phyloP scores from a whole-genome alignment of 805 yeast genomes.

The Pichia scutulata region DNA sequence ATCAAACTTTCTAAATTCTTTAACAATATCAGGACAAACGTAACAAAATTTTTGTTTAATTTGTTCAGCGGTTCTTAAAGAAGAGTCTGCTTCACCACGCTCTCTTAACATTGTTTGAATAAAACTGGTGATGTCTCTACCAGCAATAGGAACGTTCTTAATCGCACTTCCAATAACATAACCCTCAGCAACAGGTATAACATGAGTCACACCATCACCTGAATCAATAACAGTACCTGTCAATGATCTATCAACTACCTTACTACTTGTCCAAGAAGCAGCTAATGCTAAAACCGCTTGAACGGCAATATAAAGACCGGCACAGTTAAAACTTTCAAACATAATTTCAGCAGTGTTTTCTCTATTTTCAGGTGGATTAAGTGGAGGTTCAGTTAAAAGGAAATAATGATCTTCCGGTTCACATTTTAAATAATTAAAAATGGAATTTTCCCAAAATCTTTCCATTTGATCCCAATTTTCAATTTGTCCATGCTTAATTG shows the following conservation, averaged over 20 bases:
- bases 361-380: conserved; percentile 99
- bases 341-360: conserved; percentile 98
- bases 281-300: conserved; percentile 98
- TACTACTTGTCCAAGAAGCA: conserved; percentile 97
- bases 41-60: conserved; percentile 96
- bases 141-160: conserved; percentile 96
- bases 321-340: conserved; percentile 98
- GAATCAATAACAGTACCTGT: conserved; percentile 98
- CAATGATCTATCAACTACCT: conserved; percentile 87
- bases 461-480: conserved; percentile 99
- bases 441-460: conserved; percentile 95
- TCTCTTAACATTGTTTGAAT: conserved; percentile 92
- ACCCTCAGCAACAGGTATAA: conserved; percentile 98
- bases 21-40: conserved; percentile 95
- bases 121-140: conserved; percentile 92
- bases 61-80: conserved; percentile 90
- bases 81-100: conserved; percentile 92
- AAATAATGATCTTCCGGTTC: conserved; percentile 99
- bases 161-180: conserved; percentile 97
- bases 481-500: conserved; percentile 95
- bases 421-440: conserved; percentile 91
- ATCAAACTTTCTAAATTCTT: conserved; percentile 91
- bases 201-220: conserved; percentile 99
- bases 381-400: conserved; percentile 93
- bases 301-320: conserved; percentile 96